phyloP scores from a whole-genome alignment of 371 early-diverging fungal species.

The Zancudomyces culisetae region DNA sequence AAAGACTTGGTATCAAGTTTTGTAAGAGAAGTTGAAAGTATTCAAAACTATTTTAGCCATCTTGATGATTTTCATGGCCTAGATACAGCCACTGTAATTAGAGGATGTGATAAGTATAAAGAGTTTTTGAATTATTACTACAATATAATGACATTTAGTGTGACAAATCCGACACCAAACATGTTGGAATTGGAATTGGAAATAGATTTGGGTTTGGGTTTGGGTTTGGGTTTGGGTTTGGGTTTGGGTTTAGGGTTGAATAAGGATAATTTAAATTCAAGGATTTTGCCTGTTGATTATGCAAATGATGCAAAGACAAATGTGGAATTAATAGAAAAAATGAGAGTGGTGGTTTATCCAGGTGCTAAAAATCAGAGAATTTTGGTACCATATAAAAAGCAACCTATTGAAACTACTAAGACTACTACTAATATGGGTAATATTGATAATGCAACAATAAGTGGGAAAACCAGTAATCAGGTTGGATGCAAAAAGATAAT shows the following conservation, averaged over 20 bases:
- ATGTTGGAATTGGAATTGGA: background rate
- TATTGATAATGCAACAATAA: too few species aligned
- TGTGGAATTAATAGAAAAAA: background rate
- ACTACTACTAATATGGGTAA: too few species aligned
- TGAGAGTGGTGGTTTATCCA: background rate
- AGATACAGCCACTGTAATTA: background rate
- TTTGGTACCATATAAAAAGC: background rate
- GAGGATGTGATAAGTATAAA: background rate
- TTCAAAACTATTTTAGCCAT: background rate
- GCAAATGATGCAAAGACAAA: background rate
- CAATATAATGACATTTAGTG: background rate
- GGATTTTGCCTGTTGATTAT: too few species aligned
- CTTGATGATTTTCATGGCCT: background rate
- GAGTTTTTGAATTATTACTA: background rate
- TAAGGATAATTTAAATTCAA: too few species aligned
- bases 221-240: background rate
- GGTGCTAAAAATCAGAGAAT: background rate
- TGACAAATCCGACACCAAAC: background rate
- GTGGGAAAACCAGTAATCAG: too few species aligned
- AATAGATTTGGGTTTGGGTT: background rate
- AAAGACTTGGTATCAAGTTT: background rate
- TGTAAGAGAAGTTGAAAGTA: background rate
- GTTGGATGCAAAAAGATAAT: too few species aligned
- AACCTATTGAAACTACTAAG: too few species aligned
- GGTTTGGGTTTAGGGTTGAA: background rate